Evolutionary conservation across 352 stramenopile genomes (phyloP).

Genomic region (Pythium chondricola): DNA sequence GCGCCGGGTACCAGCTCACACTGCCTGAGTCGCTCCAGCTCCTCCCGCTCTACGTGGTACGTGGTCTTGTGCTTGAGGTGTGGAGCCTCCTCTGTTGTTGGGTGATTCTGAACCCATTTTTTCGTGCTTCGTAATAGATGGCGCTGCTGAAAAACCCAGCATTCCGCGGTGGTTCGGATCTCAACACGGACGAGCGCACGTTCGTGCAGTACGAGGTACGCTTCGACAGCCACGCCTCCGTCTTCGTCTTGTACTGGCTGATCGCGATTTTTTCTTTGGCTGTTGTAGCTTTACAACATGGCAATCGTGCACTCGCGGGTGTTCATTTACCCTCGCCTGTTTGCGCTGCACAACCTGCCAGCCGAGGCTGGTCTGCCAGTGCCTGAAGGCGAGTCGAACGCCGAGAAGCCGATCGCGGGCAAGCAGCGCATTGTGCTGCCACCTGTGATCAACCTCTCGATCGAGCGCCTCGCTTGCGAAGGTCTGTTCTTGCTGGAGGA

Average conservation of each 20-base stretch:
- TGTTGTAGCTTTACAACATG: conserved; percentile 90
- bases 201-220: conserved; percentile 87
- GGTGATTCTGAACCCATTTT: neutral
- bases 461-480: conserved; percentile 90
- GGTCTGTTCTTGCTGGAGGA: conserved; percentile 98
- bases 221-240: too few relatives aligned
- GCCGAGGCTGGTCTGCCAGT: conserved; percentile 76
- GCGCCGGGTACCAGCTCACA: conserved; percentile 70
- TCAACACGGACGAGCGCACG: conserved; percentile 94
- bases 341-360: conserved; percentile 92
- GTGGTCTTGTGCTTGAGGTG: conserved; percentile 8
- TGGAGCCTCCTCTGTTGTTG: too few relatives aligned
- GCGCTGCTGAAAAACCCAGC: conserved; percentile 97
- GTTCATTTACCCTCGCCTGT: conserved; percentile 98
- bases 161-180: conserved; percentile 94
- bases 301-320: conserved; percentile 82
- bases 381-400: conserved; percentile 33
- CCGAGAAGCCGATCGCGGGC: conserved; percentile 49
- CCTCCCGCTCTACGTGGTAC: conserved; percentile 92
- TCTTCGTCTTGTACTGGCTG: neutral
- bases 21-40: conserved; percentile 91
- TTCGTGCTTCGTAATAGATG: conserved; percentile 62
- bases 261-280: neutral
- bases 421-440: conserved; percentile 82
- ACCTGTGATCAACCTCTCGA: conserved; percentile 91